Percentiles rank a stretch among this genome's conserved stretches.
Conservation (phyloP, 169 alveolate genomes). For the Eimeria maxima region DNA sequence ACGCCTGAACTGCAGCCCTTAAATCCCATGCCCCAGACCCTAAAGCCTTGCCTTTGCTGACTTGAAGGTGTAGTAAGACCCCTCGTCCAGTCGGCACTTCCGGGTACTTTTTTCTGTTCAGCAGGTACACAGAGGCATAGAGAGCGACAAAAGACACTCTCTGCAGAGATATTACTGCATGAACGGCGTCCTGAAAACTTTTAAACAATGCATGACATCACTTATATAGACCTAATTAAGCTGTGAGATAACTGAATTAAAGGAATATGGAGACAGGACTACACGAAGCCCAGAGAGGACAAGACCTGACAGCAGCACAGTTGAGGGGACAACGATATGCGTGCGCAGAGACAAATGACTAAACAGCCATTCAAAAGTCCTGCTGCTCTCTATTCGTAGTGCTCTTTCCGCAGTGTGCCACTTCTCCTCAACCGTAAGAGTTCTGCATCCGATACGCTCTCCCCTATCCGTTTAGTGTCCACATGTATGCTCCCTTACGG, state of each 20-base stretch:
- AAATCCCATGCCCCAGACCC: background rate
- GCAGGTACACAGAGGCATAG: constrained; percentile 8
- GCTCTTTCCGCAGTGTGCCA: background rate
- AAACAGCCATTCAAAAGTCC: background rate
- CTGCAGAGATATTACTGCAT: background rate
- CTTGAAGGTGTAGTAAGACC: constrained; percentile 68
- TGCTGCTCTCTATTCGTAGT: background rate
- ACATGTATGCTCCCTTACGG: background rate
- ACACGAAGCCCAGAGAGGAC: background rate
- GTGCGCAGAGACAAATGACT: background rate
- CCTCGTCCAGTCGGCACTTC: constrained; percentile 57
- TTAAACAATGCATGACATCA: too few species aligned
- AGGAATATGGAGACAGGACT: background rate
- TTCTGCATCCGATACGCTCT: background rate
- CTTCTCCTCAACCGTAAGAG: background rate
- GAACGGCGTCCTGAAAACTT: too few species aligned
- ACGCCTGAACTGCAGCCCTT: background rate
- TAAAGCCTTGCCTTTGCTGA: constrained; percentile 43
- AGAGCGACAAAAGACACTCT: background rate
- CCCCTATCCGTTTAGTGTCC: background rate
- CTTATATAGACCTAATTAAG: too few species aligned
- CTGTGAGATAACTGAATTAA: too few species aligned
- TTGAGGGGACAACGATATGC: background rate
- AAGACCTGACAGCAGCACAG: background rate
- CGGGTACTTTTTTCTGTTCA: background rate